Base-by-base conservation (phyloP, 805 yeast genomes). In the Allodekkera sacchari region DNA sequence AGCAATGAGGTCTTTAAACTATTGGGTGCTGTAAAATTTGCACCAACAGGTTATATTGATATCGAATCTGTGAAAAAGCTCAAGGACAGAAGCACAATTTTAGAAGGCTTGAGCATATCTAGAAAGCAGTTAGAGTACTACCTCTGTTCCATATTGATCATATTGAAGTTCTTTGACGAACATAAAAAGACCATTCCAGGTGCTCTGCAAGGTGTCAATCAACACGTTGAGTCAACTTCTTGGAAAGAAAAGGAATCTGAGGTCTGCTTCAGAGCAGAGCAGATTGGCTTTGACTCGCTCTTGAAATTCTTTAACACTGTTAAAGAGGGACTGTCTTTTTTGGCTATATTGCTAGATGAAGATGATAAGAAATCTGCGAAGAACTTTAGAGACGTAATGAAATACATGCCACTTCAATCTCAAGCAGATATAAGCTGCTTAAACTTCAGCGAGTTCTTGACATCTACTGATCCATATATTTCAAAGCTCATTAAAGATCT, bases 321-420 rank as follows among this genome's bases (percentile, higher is more conserved):
- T 56, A 83, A 84, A 44, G 97, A 92, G 57, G 95, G 95, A 0
- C 63, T 89, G 20, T 85, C 96, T 2, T 92, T 92, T 52, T 62
- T 92, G 40, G 71, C 81, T 57, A 82, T 89, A 7, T 62, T 92
- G 36, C 66, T 78, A 39, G 94, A 85, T 44, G 95, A 87, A 50
- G 69, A 57, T 59, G 73, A 43, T 35, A 57, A 41, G 45, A 55
- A 48, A 47, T 53, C 43, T 40, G 55, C 48, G 12, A 43, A 48
- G 26, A 64, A 59, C 28, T 73, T 83, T 37, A 73, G 68, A 36
- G 84, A 77, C 26, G 71, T 85, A 18, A 73, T 88, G 59, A 72
- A 73, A 33, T 83, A 71, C 47, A 62, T 92, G 41, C 62, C 84
- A 4, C 42, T 69, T 13, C 78, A 77, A n/a, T 69, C 76, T 34